Base-by-base conservation (phyloP, 176 grass and related monocot species). In the Phoenix roebelenii region DNA sequence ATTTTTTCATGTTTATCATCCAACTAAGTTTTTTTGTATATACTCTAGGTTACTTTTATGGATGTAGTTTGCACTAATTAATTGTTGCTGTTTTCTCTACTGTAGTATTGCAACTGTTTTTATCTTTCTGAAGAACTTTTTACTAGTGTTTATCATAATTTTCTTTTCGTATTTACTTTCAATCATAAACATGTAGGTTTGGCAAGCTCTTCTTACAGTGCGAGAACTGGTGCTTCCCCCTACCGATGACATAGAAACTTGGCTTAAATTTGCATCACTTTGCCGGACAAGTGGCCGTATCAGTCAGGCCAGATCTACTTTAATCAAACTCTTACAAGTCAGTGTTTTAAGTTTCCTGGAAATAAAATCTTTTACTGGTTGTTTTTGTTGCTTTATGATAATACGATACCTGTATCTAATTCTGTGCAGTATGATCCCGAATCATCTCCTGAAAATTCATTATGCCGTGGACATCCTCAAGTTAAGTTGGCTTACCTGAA, bases 181-280 rank as follows among this genome's bases (percentile, higher is more conserved):
- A 1, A 18, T 23, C 4, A 22, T 60, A 29, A n/a, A 74, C 58
- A 61, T 54, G 74, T 72, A 97, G 92, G 92, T 97, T 57, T 97
- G 92, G 92, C 87, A 97, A 91, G 87, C 78, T 19, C 61, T 97
- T 39, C 87, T 97, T 77, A 70, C 73, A 50, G 92, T 97, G 60
- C 79, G 92, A 75, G 92, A 97, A 69, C 70, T 97, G 69, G 92
- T 97, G 68, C 92, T 97, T 87, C 92, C 92, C 76, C 92, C 92
- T 73, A 88, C 77, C 19, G 81, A 97, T 88, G 92, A 97, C 55
- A 78, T 85, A 63, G 92, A 97, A 67, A 97, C 84, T 52, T 97
- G 92, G 92, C 85, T 97, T 80, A 97, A 80, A 74, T 97, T 97
- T 82, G 86, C 92, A 51, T 75, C 80, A 67, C 92, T 97, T 90